phyloP scores from a whole-genome alignment of 2,329 filamentous ascomycete species.

The Coniochaeta prunicola region DNA sequence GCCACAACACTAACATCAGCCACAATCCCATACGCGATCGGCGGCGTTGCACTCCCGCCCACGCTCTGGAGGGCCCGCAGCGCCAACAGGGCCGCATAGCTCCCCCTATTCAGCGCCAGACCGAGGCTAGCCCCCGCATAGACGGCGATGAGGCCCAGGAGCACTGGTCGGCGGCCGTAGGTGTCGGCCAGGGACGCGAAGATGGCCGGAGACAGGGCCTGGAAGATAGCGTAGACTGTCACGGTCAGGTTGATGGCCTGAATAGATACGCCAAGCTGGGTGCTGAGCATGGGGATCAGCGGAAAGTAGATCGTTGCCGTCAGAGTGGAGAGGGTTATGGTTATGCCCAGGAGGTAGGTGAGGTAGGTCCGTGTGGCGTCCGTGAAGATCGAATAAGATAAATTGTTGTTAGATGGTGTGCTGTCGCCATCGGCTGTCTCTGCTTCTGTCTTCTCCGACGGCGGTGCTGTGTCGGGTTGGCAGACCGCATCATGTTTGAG shows the following conservation, averaged over 20 bases:
- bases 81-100: slow-evolving; percentile 31
- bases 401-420: no score
- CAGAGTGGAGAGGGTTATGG: slow-evolving; percentile 4
- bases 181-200: slow-evolving; percentile 51
- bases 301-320: slow-evolving; percentile 37
- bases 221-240: slow-evolving; percentile 52
- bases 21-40: slow-evolving; percentile 59
- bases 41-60: slow-evolving; percentile 55
- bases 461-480: no score
- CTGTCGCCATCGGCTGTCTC: no score
- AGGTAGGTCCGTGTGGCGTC: background rate
- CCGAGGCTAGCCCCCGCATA: slow-evolving; percentile 47
- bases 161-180: slow-evolving; percentile 47
- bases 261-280: slow-evolving; percentile 18
- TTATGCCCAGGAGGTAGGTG: background rate
- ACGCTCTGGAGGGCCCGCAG: slow-evolving; percentile 51
- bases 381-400: background rate
- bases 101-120: slow-evolving; percentile 40
- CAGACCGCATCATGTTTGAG: no score
- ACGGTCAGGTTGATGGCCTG: slow-evolving; percentile 32
- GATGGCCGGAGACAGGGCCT: slow-evolving; percentile 48
- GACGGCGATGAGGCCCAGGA: slow-evolving; percentile 44
- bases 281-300: slow-evolving; percentile 22
- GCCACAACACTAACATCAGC: slow-evolving; percentile 58
- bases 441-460: no score